Percentiles rank a stretch among this genome's conserved stretches.
Evolutionary conservation across 2,329 filamentous ascomycete species (phyloP).

Genomic region (Colletotrichum plurivorum): DNA sequence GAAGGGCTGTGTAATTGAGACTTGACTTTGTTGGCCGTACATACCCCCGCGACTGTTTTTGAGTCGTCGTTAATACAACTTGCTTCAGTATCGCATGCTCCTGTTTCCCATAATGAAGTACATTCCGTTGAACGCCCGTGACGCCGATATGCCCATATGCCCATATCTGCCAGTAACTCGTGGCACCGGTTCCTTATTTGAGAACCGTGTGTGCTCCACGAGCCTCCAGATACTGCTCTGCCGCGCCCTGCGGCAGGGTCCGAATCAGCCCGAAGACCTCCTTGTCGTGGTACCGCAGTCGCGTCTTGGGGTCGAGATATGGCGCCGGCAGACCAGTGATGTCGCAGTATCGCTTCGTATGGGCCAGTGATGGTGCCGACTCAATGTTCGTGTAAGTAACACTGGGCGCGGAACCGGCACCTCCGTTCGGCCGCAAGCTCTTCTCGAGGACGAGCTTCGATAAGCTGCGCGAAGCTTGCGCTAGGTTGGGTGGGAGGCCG

Average conservation of each 20-base stretch:
- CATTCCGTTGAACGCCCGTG: slow-evolving; percentile 13
- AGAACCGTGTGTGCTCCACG: slow-evolving; percentile 93
- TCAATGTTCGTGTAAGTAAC: slow-evolving; percentile 98
- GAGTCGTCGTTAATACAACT: neutral
- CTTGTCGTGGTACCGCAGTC: slow-evolving; percentile 91
- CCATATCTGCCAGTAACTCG: slow-evolving; percentile 3
- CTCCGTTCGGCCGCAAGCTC: slow-evolving; percentile 67
- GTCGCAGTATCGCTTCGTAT: slow-evolving; percentile 93
- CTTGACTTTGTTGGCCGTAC: slow-evolving; percentile 97
- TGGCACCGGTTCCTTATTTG: slow-evolving; percentile 71
- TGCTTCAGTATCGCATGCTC: neutral
- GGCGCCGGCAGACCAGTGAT: slow-evolving; percentile 92
- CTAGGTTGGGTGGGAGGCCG: slow-evolving; percentile 76
- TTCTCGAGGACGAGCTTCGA: slow-evolving; percentile 92
- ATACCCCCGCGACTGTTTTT: slow-evolving; percentile 53
- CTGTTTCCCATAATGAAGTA: neutral
- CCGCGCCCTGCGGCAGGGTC: slow-evolving; percentile 82
- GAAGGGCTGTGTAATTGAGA: slow-evolving; percentile 85
- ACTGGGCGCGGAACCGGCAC: slow-evolving; percentile 69
- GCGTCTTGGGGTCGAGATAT: slow-evolving; percentile 95
- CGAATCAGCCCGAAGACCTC: slow-evolving; percentile 92
- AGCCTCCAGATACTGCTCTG: slow-evolving; percentile 90
- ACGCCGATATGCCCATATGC: slow-evolving; percentile 1
- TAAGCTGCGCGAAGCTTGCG: slow-evolving; percentile 89
- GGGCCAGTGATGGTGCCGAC: slow-evolving; percentile 88